phyloP scores from a whole-genome alignment of 1,139 yeast genomes.

The Ogataea hybrid region DNA sequence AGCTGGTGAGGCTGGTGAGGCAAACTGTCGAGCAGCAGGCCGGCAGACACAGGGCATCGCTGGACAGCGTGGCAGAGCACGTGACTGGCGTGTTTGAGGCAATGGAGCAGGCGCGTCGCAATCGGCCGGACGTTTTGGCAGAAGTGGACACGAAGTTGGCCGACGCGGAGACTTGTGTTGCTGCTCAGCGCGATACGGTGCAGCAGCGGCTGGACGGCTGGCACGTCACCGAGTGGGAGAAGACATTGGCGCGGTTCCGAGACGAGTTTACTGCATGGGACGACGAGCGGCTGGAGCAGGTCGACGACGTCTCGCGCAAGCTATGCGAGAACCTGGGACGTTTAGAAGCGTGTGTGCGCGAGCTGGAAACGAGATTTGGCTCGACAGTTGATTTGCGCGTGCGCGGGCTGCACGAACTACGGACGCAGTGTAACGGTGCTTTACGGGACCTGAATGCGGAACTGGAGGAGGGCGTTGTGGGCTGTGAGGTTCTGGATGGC shows the following conservation, averaged over 20 bases:
- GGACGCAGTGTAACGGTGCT: neutral
- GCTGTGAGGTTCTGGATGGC: neutral
- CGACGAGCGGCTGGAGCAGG: neutral
- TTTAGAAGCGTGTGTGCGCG: conserved; percentile 2
- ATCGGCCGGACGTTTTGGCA: neutral
- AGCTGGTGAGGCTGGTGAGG: too few relatives aligned
- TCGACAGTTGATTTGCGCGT: neutral
- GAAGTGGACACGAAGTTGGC: neutral
- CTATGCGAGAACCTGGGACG: conserved; percentile 3
- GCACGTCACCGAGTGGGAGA: neutral
- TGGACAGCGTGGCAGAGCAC: too few relatives aligned
- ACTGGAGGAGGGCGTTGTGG: neutral
- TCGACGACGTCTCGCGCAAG: conserved; percentile 3
- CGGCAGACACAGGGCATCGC: too few relatives aligned
- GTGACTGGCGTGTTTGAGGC: too few relatives aligned
- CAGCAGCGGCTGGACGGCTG: neutral
- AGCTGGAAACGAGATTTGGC: neutral
- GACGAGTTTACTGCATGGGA: neutral
- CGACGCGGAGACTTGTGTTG: neutral
- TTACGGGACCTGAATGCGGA: neutral
- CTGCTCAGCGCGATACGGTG: neutral
- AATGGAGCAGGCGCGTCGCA: too few relatives aligned
- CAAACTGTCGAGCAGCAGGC: too few relatives aligned
- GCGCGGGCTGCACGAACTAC: neutral
- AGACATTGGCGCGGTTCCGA: neutral